Base-by-base conservation (phyloP, 1,284 basidiomycete genomes). In the Entoloma clypeatum region DNA sequence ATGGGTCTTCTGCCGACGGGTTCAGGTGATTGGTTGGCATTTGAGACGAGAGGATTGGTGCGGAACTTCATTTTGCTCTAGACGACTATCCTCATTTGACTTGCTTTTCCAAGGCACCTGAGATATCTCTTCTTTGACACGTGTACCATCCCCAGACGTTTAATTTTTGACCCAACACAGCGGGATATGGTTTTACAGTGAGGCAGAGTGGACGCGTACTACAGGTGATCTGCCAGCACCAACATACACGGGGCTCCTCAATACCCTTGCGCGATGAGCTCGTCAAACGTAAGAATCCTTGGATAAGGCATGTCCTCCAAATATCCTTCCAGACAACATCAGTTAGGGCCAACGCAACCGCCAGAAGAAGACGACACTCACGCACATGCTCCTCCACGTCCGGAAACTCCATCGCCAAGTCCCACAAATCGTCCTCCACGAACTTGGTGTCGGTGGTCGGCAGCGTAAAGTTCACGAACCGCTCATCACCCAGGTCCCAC, bases 1-100 rank as follows among this genome's bases (percentile, higher is more conserved):
- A 92, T 95, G 90, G 92, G 92, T 2, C 69, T 95, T 40, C 63
- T 95, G 19, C 92, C 92, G 0, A 86, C 80, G 2, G 89, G 91
- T 1, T 86, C 90, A 0, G 89, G 86, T 3, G 92, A 95, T 64
- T 95, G 92, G 90, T 66, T 93, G 39, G 90, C 88, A 16, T 94
- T 94, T 55, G 91, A 94, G 67, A 85, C 79, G 3, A 69, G 91
- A 54, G 79, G 77, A 24, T 54, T 67, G 59, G 88, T 91, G 53
- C 52, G 86, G 68, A 2, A 19, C 43, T 18, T 14, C 16, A 30
- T 21, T 16, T 29, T 33, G 5, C 17, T 23, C 13, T 22, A 17
- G 22, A 36, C 31, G 16, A 21, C 34, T 6, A 38, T 19, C 37
- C 22, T 39, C 25, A n/a, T n/a, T n/a, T 32, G 18, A n/a, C 9